Evolutionary conservation across 1,284 basidiomycete species (phyloP), one percentile per base, ranked within the genome.

Genomic region (Meripilus lineatus): DNA sequence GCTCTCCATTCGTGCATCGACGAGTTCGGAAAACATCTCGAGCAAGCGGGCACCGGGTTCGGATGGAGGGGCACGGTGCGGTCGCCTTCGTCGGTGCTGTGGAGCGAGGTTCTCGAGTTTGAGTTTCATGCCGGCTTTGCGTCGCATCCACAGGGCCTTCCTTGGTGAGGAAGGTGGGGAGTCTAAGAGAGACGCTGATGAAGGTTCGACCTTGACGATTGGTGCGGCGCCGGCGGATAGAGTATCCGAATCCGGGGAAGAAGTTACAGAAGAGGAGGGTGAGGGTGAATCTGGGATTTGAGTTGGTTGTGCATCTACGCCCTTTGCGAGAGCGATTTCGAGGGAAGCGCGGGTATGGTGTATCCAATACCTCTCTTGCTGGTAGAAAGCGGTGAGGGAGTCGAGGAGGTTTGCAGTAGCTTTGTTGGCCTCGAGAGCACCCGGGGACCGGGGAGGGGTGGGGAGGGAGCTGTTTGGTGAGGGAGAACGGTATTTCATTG

Each of bases 1-100:
- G 57, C 80, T 84, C 59, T 86, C 81, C 74, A 87, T 78, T 42
- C 84, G 72, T 5, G 77, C 69, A 53, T 84, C 80, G 68, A 85
- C 75, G 66, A 87, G 77, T 50, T 75, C 72, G 45, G 79, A 79
- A 56, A 83, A 85, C 68, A 79, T 74, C 53, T 80, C 74, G 46
- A 87, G 67, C 44, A 87, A 71, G 40, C 72, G 73, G 23, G 80
- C 66, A 33, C 67, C 62, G 22, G 71, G 66, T 50, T 75, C 72
- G 17, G 63, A 53, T 62, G 58, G 52, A 58, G 71, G 56, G 21
- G 60, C 54, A 42, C 56, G 57, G 35, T 50, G 46, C 11, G 62
- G 58, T 28, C 58, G 62, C 14, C 58, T 56, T 38, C 55, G 55
- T 38, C 58, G 51, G 45, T 50, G 49, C 42, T 52, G 45, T n/a